phyloP scores from a whole-genome alignment of 306 rosid genomes.

The Castanea mollissima region DNA sequence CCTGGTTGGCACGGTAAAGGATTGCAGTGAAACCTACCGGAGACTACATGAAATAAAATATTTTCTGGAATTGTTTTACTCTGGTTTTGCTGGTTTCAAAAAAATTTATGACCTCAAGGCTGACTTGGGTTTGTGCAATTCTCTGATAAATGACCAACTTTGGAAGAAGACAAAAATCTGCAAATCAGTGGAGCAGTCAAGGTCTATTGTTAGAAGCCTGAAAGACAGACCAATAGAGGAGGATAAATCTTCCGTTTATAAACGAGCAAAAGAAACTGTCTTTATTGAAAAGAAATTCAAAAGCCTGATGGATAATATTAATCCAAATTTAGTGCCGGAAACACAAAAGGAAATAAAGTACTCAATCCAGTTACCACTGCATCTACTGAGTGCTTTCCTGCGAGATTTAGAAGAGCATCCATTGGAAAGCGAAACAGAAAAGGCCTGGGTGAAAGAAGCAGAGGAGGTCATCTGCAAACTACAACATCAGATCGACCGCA shows the following conservation, averaged over 20 bases:
- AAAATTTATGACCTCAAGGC: no score
- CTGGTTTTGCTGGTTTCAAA: neutral
- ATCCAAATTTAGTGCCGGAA: neutral
- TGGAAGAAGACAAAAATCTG: neutral
- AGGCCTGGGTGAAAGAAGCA: constrained; percentile 25
- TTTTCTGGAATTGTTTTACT: no score
- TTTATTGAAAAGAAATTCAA: neutral
- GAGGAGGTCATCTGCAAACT: constrained; percentile 11
- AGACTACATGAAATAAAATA: no score
- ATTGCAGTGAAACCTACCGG: no score
- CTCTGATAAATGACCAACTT: no score
- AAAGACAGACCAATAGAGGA: no score
- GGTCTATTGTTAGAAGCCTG: no score
- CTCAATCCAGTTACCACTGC: constrained; percentile 7
- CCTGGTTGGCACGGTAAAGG: neutral
- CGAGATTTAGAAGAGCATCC: constrained; percentile 19
- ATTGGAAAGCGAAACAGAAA: constrained; percentile 28
- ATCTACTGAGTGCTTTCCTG: constrained; percentile 22
- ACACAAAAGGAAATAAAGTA: constrained; percentile 16
- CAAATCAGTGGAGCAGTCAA: no score
- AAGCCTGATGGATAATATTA: neutral
- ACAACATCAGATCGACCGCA: neutral
- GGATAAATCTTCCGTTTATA: neutral
- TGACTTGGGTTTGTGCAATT: no score
- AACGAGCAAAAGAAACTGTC: neutral